Conservation (phyloP, 2,329 filamentous ascomycete genomes). For the Orbilia ellipsospora region DNA sequence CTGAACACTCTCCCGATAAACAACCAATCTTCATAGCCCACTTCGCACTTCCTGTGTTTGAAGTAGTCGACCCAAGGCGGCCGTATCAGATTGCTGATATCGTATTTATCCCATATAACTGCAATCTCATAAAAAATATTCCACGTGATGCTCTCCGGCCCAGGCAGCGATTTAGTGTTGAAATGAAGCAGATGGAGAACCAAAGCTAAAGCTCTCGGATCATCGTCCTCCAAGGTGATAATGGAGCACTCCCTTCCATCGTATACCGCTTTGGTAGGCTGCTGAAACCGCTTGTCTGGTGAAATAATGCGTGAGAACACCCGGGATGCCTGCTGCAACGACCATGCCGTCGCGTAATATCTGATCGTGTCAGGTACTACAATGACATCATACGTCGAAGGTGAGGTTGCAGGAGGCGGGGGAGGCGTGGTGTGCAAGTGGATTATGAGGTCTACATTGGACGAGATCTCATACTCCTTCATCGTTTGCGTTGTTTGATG, state of each 20-base stretch:
- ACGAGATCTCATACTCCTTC: slow-evolving; percentile 31
- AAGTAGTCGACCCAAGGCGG: slow-evolving; percentile 44
- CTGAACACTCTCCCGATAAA: slow-evolving; percentile 38
- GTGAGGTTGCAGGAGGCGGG: background rate
- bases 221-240: slow-evolving; percentile 39
- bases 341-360: slow-evolving; percentile 42
- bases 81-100: slow-evolving; percentile 37
- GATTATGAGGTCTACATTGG: slow-evolving; percentile 38
- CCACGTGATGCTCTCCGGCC: slow-evolving; percentile 19
- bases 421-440: slow-evolving; percentile 13
- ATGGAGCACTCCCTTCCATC: slow-evolving; percentile 19
- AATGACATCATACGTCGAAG: background rate
- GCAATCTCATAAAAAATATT: slow-evolving; percentile 33
- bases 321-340: slow-evolving; percentile 38
- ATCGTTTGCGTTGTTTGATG: slow-evolving; percentile 31
- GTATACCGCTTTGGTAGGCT: slow-evolving; percentile 15
- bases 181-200: slow-evolving; percentile 35
- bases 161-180: slow-evolving; percentile 19
- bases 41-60: slow-evolving; percentile 7
- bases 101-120: slow-evolving; percentile 49
- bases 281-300: slow-evolving; percentile 29
- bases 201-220: slow-evolving; percentile 23
- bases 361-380: slow-evolving; percentile 1
- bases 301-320: slow-evolving; percentile 40
- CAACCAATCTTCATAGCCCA: slow-evolving; percentile 41